Base-by-base conservation (phyloP, 176 grass and related monocot genomes). In the Musa troglodytarum region DNA sequence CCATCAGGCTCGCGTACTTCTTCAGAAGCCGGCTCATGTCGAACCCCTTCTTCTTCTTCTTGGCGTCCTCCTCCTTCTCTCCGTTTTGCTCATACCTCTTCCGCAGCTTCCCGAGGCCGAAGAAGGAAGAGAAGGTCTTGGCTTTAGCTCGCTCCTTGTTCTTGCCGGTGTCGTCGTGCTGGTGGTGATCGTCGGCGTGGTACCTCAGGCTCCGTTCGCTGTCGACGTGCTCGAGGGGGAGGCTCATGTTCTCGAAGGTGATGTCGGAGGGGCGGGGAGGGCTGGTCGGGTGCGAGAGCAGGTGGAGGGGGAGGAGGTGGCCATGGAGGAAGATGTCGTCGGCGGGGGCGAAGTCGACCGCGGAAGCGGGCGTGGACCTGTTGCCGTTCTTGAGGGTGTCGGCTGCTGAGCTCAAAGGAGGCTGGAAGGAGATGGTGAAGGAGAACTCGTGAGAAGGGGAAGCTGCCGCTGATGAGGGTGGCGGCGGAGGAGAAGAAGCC, bases 1-100 rank as follows among this genome's bases (percentile, higher is more conserved):
- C 91, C 59, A 95, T 76, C 88, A 95, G 76, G 71, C 88, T 78
- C 21, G 85, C 74, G 86, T 91, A 85, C 81, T 82, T 87, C 85
- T 83, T 94, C 81, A 91, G 79, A 14, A 88, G 79, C 80, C 88
- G 88, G 52, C 86, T 83, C 71, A 92, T 81, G 68, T 92, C 85
- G 34, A 88, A 58, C 58, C 65, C 83, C 58, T 88, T 85, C 80
- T 59, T 93, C 52, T 62, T 87, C 5, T 15, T 67, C 68, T 49
- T 25, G 11, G 13, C 17, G 8, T 19, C 22, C 16, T 63, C 28
- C 19, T 83, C 54, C 1, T 73, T 49, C 10, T 81, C 77, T 24
- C 81, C 92, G 3, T 63, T 68, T 69, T 76, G 82, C 1, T 79
- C 57, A 28, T 13, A 9, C 52, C 69, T 63, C 53, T 49, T 16